Percentiles rank a stretch among this genome's conserved stretches.
phyloP scores from a whole-genome alignment of 805 yeast species.

The Schizosaccharomyces octosporus region DNA sequence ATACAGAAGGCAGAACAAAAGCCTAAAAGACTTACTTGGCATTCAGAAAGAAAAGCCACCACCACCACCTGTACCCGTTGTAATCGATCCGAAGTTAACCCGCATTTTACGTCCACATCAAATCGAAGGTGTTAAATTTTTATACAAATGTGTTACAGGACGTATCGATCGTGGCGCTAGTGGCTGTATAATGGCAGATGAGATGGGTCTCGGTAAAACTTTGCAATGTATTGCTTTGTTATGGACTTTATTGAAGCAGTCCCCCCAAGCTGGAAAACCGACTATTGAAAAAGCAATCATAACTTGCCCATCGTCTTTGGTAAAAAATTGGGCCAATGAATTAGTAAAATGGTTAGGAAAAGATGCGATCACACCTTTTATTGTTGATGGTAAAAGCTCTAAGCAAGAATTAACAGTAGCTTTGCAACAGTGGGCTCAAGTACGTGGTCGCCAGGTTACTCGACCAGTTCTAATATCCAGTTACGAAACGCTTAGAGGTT shows the following conservation, averaged over 20 bases:
- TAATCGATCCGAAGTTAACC: slow-evolving; percentile 69
- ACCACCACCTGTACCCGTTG: slow-evolving; percentile 79
- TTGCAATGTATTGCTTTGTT: slow-evolving; percentile 66
- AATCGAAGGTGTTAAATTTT: slow-evolving; percentile 77
- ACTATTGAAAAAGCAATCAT: slow-evolving; percentile 76
- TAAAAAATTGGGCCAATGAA: slow-evolving; percentile 93
- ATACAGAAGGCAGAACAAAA: slow-evolving; percentile 21
- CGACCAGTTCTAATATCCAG: slow-evolving; percentile 84
- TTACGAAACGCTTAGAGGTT: slow-evolving; percentile 75
- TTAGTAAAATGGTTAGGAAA: slow-evolving; percentile 84
- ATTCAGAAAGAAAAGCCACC: slow-evolving; percentile 24
- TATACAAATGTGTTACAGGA: slow-evolving; percentile 80
- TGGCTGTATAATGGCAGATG: slow-evolving; percentile 97
- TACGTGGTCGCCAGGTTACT: slow-evolving; percentile 67
- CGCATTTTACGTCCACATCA: slow-evolving; percentile 86
- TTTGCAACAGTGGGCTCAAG: slow-evolving; percentile 62
- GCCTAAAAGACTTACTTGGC: slow-evolving; percentile 62
- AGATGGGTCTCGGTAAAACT: slow-evolving; percentile 86
- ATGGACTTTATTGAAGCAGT: slow-evolving; percentile 80
- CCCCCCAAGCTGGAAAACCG: slow-evolving; percentile 50
- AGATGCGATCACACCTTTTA: slow-evolving; percentile 68
- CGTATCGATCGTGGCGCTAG: slow-evolving; percentile 27
- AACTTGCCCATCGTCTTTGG: slow-evolving; percentile 86
- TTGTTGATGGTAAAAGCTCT: slow-evolving; percentile 63
- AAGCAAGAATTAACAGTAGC: slow-evolving; percentile 35